Percentiles rank a stretch among this genome's conserved stretches.
These are phyloP conservation scores for Niveomyces coronatus DNA, from an alignment of 2,329 filamentous ascomycete species.

Conservation along the genomic window DNA sequence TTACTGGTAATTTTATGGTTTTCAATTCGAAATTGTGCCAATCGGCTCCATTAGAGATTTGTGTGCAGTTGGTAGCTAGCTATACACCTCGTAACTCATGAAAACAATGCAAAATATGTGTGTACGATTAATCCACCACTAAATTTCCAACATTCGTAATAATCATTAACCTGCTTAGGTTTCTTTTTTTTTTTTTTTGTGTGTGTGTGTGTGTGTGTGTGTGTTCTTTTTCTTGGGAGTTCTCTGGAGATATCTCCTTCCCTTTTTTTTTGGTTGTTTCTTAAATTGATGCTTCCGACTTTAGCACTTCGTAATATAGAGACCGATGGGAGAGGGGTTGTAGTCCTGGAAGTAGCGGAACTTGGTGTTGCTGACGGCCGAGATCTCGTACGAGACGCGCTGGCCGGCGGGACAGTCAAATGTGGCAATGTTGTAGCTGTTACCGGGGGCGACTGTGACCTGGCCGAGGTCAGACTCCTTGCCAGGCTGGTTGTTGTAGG, in stretches of 20 bases:
- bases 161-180: conserved; percentile 3
- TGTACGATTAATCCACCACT: neutral
- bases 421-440: conserved; percentile 40
- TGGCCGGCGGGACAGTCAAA: conserved; percentile 45
- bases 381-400: conserved; percentile 42
- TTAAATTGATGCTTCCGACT: neutral
- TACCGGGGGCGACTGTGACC: conserved; percentile 38
- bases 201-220: too few relatives aligned
- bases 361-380: conserved; percentile 33
- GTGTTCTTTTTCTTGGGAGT: too few relatives aligned
- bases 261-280: conserved; percentile 4
- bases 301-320: conserved; percentile 27
- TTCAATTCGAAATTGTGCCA: neutral
- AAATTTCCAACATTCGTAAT: conserved; percentile 1
- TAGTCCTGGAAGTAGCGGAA: conserved; percentile 56
- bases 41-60: conserved; percentile 9
- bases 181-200: too few relatives aligned
- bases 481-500: conserved; percentile 41
- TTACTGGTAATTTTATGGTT: neutral
- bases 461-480: conserved; percentile 32
- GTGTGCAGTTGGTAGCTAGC: conserved; percentile 9
- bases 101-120: conserved; percentile 1
- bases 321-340: conserved; percentile 36
- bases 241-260: too few relatives aligned
- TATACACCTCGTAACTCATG: conserved; percentile 4